A percentile compares a stretch with the other conserved stretches of the same genome.
These are phyloP conservation scores for Coemansia sp. DNA, from an alignment of 192 early-diverging fungal genomes.

Conservation along the genomic window DNA sequence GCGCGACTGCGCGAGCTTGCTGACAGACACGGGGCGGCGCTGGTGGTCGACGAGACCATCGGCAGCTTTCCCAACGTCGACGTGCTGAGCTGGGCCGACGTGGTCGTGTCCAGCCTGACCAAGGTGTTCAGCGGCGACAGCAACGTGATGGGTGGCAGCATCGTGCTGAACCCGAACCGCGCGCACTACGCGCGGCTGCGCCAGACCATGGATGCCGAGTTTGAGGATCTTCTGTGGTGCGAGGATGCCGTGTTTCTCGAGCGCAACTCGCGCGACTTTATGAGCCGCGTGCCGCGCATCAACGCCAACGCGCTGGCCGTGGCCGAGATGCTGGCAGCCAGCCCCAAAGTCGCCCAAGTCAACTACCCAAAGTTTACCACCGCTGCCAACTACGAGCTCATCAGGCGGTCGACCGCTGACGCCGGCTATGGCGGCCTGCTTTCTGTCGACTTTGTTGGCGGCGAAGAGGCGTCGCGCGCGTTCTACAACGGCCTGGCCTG, in stretches of 20 bases:
- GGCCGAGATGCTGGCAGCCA: constrained; percentile 67
- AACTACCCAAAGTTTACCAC: constrained; percentile 86
- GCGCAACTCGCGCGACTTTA: constrained; percentile 89
- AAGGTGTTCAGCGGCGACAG: constrained; percentile 96
- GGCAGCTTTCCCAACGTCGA: constrained; percentile 91
- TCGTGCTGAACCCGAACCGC: constrained; percentile 72
- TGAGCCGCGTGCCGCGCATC: constrained; percentile 69
- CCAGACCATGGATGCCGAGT: constrained; percentile 58
- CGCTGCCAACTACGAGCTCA: constrained; percentile 66
- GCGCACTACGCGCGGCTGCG: constrained; percentile 61
- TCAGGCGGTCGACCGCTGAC: constrained; percentile 53
- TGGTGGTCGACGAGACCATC: constrained; percentile 94
- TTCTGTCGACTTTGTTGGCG: constrained; percentile 69
- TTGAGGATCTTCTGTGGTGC: constrained; percentile 85
- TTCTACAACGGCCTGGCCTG: constrained; percentile 84
- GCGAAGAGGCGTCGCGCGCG: constrained; percentile 53
- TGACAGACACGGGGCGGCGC: constrained; percentile 70
- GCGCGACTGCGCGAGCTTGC: constrained; percentile 73
- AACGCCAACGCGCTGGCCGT: constrained; percentile 81
- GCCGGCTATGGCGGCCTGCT: constrained; percentile 90
- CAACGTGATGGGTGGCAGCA: constrained; percentile 98
- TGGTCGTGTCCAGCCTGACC: constrained; percentile 88
- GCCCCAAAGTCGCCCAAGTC: constrained; percentile 70
- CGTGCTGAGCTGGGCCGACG: constrained; percentile 77
- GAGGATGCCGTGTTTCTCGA: constrained; percentile 96